phyloP scores from a whole-genome alignment of 192 early-diverging fungal species.

The Spizellomyces punctatus region DNA sequence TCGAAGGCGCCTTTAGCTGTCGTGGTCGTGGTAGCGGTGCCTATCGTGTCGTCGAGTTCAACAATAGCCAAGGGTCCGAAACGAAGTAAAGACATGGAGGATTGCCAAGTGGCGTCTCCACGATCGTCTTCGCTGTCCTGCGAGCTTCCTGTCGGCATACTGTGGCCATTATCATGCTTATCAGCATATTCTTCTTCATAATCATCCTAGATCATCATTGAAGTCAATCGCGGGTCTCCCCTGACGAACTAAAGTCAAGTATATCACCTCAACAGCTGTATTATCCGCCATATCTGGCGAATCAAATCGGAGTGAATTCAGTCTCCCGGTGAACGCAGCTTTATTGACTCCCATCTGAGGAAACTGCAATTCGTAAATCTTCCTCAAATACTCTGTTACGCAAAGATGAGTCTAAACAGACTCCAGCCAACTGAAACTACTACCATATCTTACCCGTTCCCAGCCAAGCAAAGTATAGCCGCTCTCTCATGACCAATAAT shows the following conservation, averaged over 20 bases:
- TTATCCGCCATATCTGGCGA: conserved; percentile 46
- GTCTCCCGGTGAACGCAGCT: conserved; percentile 34
- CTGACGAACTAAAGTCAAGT: not conserved
- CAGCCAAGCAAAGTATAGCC: conserved; percentile 43
- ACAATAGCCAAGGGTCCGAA: conserved; percentile 50
- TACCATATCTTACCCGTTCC: conserved; percentile 35
- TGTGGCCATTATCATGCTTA: conserved; percentile 6
- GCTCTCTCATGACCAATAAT: conserved; percentile 36
- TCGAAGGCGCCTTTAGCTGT: conserved; percentile 33
- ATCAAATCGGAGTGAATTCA: conserved; percentile 53
- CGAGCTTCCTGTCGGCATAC: not conserved
- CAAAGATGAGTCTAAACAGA: not conserved
- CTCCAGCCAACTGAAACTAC: not conserved
- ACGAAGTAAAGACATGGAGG: conserved; percentile 22
- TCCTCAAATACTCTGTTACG: conserved; percentile 32
- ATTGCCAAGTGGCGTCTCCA: conserved; percentile 2
- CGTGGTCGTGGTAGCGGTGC: conserved; percentile 6
- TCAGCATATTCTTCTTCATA: conserved; percentile 43
- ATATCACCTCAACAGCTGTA: conserved; percentile 44
- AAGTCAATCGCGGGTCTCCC: not conserved
- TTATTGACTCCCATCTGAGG: conserved; percentile 51
- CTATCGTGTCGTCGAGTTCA: conserved; percentile 49
- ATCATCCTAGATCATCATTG: conserved; percentile 38
- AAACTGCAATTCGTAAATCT: conserved; percentile 49
- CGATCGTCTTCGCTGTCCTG: conserved; percentile 13